Evolutionary conservation across 371 early-diverging fungal genomes (phyloP).

Genomic region (Chytridium lagenaria): DNA sequence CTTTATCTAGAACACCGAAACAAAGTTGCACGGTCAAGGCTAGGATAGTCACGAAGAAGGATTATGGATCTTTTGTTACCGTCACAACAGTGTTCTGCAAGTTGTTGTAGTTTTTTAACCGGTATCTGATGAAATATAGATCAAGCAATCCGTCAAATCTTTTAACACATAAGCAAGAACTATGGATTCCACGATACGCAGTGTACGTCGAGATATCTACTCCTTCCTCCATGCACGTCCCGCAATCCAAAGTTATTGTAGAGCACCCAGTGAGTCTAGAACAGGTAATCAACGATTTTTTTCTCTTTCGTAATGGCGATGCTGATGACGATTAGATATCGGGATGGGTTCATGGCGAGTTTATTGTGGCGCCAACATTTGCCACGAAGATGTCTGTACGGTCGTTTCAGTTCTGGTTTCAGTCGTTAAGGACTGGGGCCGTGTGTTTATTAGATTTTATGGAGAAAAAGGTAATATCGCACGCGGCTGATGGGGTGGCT

Average conservation of each 20-base stretch:
- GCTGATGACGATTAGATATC: too few species aligned
- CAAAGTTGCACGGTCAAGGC: too few species aligned
- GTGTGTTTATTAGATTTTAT: not conserved
- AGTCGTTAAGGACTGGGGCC: not conserved
- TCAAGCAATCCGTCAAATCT: not conserved
- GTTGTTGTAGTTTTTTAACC: not conserved
- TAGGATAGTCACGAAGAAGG: not conserved
- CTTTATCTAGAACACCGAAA: too few species aligned
- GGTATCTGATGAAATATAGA: not conserved
- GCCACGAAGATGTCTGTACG: too few species aligned
- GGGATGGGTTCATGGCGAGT: too few species aligned
- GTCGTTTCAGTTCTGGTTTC: not conserved
- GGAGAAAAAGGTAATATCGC: not conserved
- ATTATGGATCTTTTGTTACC: not conserved
- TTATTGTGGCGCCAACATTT: too few species aligned
- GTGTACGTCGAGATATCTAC: not conserved
- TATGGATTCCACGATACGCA: not conserved
- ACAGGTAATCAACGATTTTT: not conserved
- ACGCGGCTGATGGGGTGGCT: not conserved
- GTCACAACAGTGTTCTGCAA: not conserved
- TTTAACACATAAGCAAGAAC: not conserved
- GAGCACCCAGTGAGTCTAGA: not conserved
- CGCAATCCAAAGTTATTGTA: not conserved
- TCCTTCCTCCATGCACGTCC: not conserved
- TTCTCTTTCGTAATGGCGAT: too few species aligned